A percentile compares a stretch with the other conserved stretches of the same genome.
Evolutionary conservation across 345 rosid genomes (phyloP).

Genomic region (Atalantia buxifolia): DNA sequence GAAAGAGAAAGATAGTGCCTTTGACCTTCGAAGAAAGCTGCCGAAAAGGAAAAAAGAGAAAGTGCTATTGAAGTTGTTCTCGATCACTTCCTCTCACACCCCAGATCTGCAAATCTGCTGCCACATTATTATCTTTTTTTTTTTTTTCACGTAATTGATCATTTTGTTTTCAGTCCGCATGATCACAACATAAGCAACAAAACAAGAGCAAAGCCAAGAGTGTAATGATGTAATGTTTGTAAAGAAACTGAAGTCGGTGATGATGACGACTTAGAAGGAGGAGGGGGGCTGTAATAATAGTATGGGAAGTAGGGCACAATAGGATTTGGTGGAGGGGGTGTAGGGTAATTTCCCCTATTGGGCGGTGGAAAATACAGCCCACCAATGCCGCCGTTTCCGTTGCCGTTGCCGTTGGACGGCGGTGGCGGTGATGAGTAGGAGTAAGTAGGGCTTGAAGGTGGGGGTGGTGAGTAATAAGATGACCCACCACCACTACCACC

Average conservation of each 20-base stretch:
- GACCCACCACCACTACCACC: conserved; percentile 36
- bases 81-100: background rate
- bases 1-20: background rate
- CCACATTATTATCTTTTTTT: conserved; percentile 29
- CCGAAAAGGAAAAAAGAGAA: background rate
- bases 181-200: conserved; percentile 24
- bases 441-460: conserved; percentile 50
- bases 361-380: conserved; percentile 62
- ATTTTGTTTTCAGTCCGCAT: background rate
- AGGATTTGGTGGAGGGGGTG: conserved; percentile 93
- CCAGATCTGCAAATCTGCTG: conserved; percentile 45
- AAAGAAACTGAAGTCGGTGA: background rate
- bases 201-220: conserved; percentile 9
- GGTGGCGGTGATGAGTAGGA: conserved; percentile 53
- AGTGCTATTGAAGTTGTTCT: background rate
- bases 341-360: conserved; percentile 34
- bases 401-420: conserved; percentile 7
- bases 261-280: conserved; percentile 22
- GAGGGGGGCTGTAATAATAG: conserved; percentile 74
- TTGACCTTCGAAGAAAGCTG: background rate
- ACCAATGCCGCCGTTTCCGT: conserved; percentile 40
- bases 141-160: background rate
- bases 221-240: background rate
- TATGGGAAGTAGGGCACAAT: conserved; percentile 98
- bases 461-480: conserved; percentile 63